These are phyloP conservation scores for Galium porrigens DNA, from an alignment of 305 asterid species.

Conservation along the genomic window DNA sequence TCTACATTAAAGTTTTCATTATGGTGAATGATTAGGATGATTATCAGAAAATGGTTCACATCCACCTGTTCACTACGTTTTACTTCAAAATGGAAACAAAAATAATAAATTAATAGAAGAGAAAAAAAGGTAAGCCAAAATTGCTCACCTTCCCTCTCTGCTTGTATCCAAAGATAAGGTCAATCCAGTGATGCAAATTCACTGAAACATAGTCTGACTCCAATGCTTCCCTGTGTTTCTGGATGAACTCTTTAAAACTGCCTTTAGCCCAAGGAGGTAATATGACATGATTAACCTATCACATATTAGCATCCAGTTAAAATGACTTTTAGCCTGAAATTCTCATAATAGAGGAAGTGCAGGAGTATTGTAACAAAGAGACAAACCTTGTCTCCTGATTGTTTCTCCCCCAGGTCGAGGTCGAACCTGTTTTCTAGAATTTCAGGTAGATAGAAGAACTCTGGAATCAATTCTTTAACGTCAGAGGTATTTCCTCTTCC, in stretches of 20 bases:
- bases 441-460: constrained; percentile 93
- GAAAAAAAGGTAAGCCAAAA: constrained; percentile 8
- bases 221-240: constrained; percentile 89
- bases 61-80: neutral
- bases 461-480: constrained; percentile 96
- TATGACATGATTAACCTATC: constrained; percentile 77
- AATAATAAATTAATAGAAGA: neutral
- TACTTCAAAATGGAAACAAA: neutral
- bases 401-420: constrained; percentile 99
- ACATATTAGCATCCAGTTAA: constrained; percentile 14
- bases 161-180: constrained; percentile 85
- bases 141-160: constrained; percentile 90
- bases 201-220: constrained; percentile 92
- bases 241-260: constrained; percentile 80
- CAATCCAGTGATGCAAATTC: constrained; percentile 97
- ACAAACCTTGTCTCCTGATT: constrained; percentile 96
- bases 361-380: constrained; percentile 11
- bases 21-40: constrained; percentile 1
- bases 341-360: constrained; percentile 9
- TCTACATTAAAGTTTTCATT: neutral
- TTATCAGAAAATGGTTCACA: neutral
- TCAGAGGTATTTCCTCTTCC: constrained; percentile 97
- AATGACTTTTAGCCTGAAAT: constrained; percentile 17
- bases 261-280: constrained; percentile 97
- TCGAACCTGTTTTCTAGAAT: constrained; percentile 73